phyloP scores from a whole-genome alignment of 352 stramenopile genomes.

The Phytophthora cactorum region DNA sequence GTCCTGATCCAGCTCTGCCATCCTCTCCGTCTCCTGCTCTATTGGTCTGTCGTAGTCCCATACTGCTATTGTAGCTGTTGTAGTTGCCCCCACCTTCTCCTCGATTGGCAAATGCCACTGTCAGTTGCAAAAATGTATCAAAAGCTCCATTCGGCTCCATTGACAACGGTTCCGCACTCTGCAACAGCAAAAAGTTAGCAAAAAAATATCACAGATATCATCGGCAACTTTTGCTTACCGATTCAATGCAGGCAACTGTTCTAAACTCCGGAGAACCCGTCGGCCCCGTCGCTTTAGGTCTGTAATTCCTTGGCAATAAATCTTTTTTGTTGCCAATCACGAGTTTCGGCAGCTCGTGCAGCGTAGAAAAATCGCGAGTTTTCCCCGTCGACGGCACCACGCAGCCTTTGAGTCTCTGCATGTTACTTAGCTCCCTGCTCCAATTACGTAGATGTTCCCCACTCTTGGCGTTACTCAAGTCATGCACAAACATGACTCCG shows the following conservation, averaged over 20 bases:
- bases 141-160: conserved; percentile 61
- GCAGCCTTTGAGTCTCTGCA: conserved; percentile 61
- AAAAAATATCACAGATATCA: not conserved
- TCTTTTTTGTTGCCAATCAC: conserved; percentile 88
- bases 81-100: conserved; percentile 17
- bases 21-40: conserved; percentile 35
- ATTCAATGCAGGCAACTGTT: conserved; percentile 58
- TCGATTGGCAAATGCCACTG: conserved; percentile 63
- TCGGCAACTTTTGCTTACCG: conserved; percentile 38
- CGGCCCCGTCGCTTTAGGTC: conserved; percentile 33
- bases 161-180: conserved; percentile 65
- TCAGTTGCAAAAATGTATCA: conserved; percentile 69
- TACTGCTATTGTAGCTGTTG: conserved; percentile 25
- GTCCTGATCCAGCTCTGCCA: conserved; percentile 6
- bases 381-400: conserved; percentile 48
- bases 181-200: conserved; percentile 2
- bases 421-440: conserved; percentile 53
- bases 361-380: conserved; percentile 43
- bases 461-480: conserved; percentile 78
- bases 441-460: conserved; percentile 75
- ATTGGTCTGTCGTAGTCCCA: conserved; percentile 56
- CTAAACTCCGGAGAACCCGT: conserved; percentile 49
- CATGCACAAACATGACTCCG: conserved; percentile 83
- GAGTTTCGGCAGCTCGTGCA: conserved; percentile 68
- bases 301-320: conserved; percentile 30